phyloP scores from a whole-genome alignment of 495 filamentous ascomycete genomes.

The Echria macrotheca region DNA sequence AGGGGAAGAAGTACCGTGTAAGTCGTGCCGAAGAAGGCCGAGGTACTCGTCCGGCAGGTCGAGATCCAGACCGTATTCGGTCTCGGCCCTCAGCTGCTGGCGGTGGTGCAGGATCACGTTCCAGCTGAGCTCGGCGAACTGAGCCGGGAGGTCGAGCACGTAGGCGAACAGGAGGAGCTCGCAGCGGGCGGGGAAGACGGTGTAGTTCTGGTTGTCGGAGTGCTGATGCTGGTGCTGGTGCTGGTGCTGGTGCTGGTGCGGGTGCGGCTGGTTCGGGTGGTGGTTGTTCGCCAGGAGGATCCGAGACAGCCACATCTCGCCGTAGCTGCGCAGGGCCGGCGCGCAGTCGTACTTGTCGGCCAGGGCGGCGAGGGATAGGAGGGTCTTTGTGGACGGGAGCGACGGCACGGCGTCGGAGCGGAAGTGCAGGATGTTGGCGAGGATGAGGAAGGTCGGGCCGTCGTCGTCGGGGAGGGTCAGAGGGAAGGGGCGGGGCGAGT shows the following conservation, averaged over 20 bases:
- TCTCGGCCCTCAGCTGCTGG: slow-evolving; percentile 12
- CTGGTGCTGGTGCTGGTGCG: no score
- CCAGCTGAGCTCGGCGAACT: slow-evolving; percentile 15
- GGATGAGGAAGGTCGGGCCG: slow-evolving; percentile 7
- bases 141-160: slow-evolving; percentile 12
- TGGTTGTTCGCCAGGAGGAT: background rate
- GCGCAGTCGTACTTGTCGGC: slow-evolving; percentile 17
- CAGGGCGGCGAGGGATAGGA: slow-evolving; percentile 11
- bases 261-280: no score
- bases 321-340: slow-evolving; percentile 11
- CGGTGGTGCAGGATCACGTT: slow-evolving; percentile 12
- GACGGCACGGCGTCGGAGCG: slow-evolving; percentile 5
- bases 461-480: slow-evolving; percentile 15
- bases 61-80: slow-evolving; percentile 11
- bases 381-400: background rate
- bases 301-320: slow-evolving; percentile 16
- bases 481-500: slow-evolving; percentile 16
- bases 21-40: slow-evolving; percentile 13
- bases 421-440: slow-evolving; percentile 17
- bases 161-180: slow-evolving; percentile 16
- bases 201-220: slow-evolving; percentile 5
- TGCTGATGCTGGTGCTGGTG: no score
- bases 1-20: no score
- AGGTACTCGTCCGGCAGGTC: slow-evolving; percentile 11
- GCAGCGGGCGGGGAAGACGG: slow-evolving; percentile 3